phyloP scores from a whole-genome alignment of 2,329 filamentous ascomycete species.

The Xylariaceae sp. region DNA sequence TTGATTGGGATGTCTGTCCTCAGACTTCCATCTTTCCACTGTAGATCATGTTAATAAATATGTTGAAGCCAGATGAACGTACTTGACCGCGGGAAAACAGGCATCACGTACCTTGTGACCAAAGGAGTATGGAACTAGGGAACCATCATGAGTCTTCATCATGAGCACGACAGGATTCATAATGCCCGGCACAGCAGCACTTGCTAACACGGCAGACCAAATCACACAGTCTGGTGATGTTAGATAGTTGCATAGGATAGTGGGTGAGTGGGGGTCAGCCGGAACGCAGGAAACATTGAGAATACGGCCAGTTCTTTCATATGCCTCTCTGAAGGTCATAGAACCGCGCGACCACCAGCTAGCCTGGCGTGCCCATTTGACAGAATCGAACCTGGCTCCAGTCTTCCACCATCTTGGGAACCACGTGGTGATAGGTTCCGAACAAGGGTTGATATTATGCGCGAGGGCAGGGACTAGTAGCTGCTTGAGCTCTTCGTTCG shows the following conservation, averaged over 20 bases:
- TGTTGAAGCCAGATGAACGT: background rate
- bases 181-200: constrained; percentile 94
- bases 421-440: constrained; percentile 80
- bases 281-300: constrained; percentile 96
- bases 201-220: constrained; percentile 95
- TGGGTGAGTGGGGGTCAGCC: constrained; percentile 89
- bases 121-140: constrained; percentile 88
- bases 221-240: constrained; percentile 97
- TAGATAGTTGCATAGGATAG: constrained; percentile 93
- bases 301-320: constrained; percentile 90
- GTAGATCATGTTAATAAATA: constrained; percentile 8
- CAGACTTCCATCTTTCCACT: constrained; percentile 94
- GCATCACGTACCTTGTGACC: constrained; percentile 72
- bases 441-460: constrained; percentile 81
- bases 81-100: background rate
- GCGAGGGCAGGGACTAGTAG: constrained; percentile 89
- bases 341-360: constrained; percentile 92
- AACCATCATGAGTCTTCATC: constrained; percentile 82
- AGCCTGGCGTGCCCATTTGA: constrained; percentile 86
- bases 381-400: constrained; percentile 89
- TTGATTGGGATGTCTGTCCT: constrained; percentile 95
- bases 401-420: constrained; percentile 86
- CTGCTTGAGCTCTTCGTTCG: constrained; percentile 86
- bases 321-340: constrained; percentile 94
- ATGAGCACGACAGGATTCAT: constrained; percentile 93